Percentiles rank a stretch among this genome's conserved stretches.
phyloP scores from a whole-genome alignment of 352 stramenopile genomes.

The Peronospora destructor region DNA sequence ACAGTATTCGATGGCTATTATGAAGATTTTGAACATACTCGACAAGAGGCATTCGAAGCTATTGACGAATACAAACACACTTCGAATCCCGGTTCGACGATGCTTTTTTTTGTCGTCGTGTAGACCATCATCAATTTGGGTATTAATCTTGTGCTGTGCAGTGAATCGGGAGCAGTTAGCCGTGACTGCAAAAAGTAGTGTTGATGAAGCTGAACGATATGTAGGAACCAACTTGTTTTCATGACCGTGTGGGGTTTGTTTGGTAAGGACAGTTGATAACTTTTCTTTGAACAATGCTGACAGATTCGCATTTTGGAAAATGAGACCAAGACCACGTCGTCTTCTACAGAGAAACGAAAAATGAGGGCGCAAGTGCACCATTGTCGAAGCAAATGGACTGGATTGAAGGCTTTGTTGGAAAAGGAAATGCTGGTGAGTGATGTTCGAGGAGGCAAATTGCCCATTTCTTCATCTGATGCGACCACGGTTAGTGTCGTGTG shows the following conservation, averaged over 20 bases:
- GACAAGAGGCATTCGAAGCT: too few species aligned
- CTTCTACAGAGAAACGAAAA: constrained; percentile 32
- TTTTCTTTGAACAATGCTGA: too few species aligned
- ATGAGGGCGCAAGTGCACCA: constrained; percentile 37
- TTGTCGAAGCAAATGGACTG: constrained; percentile 44
- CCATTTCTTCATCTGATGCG: constrained; percentile 20
- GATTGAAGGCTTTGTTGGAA: constrained; percentile 45
- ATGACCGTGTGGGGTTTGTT: too few species aligned
- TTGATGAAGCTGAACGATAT: constrained; percentile 75
- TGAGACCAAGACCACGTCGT: constrained; percentile 35
- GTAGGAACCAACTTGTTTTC: too few species aligned
- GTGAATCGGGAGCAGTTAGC: constrained; percentile 41
- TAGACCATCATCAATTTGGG: too few species aligned
- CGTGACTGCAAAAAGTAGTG: constrained; percentile 34
- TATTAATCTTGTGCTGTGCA: constrained; percentile 1
- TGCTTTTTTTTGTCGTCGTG: too few species aligned
- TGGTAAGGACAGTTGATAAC: too few species aligned
- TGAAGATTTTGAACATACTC: too few species aligned
- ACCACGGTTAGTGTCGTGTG: constrained; percentile 10
- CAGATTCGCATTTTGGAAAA: constrained; percentile 64
- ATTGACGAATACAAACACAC: too few species aligned
- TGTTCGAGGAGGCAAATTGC: constrained; percentile 22
- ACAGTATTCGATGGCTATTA: too few species aligned
- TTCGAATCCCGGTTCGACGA: too few species aligned
- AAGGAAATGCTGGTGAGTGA: constrained; percentile 53